Evolutionary conservation across 441 rosid genomes (phyloP).

Genomic region (Sinapis alba): DNA sequence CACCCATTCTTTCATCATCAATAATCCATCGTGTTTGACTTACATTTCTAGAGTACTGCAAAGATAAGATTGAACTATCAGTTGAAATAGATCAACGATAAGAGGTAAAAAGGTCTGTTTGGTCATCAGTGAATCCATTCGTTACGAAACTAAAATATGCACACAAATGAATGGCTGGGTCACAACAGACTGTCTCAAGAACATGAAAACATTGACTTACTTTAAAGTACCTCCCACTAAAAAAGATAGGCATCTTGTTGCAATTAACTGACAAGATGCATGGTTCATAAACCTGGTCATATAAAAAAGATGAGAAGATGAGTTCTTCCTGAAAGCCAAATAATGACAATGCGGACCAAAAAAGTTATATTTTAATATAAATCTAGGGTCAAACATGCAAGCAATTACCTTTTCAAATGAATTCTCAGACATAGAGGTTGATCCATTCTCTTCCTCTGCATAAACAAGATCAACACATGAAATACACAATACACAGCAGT

Average conservation of each 20-base stretch:
- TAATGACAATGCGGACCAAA: neutral
- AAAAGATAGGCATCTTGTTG: conserved; percentile 68
- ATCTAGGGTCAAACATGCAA: conserved; percentile 3
- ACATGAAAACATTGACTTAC: conserved; percentile 44
- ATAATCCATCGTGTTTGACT: conserved; percentile 97
- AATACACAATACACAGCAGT: neutral
- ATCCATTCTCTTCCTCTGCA: conserved; percentile 48
- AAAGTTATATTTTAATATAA: neutral
- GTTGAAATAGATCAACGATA: neutral
- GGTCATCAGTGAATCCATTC: conserved; percentile 13
- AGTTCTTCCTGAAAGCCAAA: conserved; percentile 5
- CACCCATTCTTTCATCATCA: conserved; percentile 97
- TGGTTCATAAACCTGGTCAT: conserved; percentile 65
- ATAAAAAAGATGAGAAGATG: conserved; percentile 15
- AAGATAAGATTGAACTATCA: conserved; percentile 8
- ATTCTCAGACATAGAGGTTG: conserved; percentile 34
- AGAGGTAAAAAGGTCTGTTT: neutral
- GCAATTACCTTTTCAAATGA: conserved; percentile 56
- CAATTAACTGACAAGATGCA: conserved; percentile 63
- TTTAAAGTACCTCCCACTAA: conserved; percentile 94
- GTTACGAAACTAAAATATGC: neutral
- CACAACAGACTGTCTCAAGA: conserved; percentile 2
- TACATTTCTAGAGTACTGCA: conserved; percentile 92
- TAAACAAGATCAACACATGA: conserved; percentile 26
- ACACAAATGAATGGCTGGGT: conserved; percentile 8